Percentiles rank a stretch among this genome's conserved stretches.
phyloP scores from a whole-genome alignment of 129 eudicot species.

The Calendula officinalis region DNA sequence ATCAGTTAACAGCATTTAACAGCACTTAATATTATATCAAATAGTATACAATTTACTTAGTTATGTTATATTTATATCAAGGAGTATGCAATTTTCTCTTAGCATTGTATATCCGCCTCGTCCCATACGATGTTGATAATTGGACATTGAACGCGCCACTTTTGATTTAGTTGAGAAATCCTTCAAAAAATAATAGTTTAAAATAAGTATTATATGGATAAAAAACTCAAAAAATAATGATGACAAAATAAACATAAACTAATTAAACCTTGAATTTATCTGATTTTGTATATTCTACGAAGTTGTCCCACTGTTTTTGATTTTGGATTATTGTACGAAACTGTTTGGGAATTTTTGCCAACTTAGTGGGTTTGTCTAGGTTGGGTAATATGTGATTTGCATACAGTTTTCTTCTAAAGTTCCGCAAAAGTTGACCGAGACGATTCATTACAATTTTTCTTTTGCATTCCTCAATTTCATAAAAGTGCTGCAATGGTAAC shows the following conservation, averaged over 20 bases:
- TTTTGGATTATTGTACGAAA: neutral
- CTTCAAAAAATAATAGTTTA: neutral
- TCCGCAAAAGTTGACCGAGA: neutral
- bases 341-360: neutral
- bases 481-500: no score
- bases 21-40: no score
- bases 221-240: no score
- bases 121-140: conserved; percentile 1
- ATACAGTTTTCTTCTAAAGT: neutral
- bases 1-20: no score
- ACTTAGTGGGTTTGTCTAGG: neutral
- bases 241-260: neutral
- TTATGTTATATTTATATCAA: neutral
- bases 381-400: neutral
- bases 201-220: no score
- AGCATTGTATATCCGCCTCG: neutral
- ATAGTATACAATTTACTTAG: no score
- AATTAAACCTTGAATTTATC: neutral
- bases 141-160: neutral
- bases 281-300: neutral
- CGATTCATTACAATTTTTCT: neutral
- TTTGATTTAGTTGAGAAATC: neutral
- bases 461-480: no score
- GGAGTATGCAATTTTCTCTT: neutral
- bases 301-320: neutral